A percentile compares a stretch with the other conserved stretches of the same genome.
These are phyloP conservation scores for Dysphania ambrosioides DNA, from an alignment of 148 eudicot genomes.

Conservation along the genomic window DNA sequence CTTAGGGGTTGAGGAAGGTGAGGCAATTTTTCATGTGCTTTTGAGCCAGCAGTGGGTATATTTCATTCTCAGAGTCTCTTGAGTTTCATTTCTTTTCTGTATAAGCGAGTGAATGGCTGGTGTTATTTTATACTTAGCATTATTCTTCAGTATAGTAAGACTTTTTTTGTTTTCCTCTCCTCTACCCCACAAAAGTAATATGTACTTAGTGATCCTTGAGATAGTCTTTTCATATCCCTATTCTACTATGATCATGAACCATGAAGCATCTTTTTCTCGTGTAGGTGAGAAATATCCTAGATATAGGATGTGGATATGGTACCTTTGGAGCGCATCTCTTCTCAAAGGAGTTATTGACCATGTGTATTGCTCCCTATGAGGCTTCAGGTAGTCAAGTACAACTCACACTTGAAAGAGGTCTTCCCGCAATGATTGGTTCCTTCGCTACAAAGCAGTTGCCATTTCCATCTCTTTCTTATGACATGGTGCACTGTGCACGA, in stretches of 20 bases:
- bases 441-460: slow-evolving; percentile 69
- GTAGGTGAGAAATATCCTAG: slow-evolving; percentile 85
- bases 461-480: slow-evolving; percentile 84
- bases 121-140: neutral
- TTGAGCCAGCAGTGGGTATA: neutral
- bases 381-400: slow-evolving; percentile 97
- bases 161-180: neutral
- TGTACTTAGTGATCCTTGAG: neutral
- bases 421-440: slow-evolving; percentile 93
- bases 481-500: slow-evolving; percentile 90
- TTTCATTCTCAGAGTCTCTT: neutral
- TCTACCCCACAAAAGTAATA: neutral
- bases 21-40: neutral
- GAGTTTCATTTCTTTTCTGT: neutral
- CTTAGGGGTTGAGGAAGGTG: neutral
- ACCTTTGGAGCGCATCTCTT: slow-evolving; percentile 91
- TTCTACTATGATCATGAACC: neutral
- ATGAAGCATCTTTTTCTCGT: slow-evolving; percentile 18
- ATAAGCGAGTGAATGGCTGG: neutral
- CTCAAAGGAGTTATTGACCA: slow-evolving; percentile 68
- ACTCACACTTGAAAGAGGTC: slow-evolving; percentile 89
- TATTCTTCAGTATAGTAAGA: neutral
- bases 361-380: slow-evolving; percentile 88
- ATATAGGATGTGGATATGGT: slow-evolving; percentile 95
- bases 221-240: neutral